Base-by-base conservation (phyloP, 805 yeast genomes). In the Candida namnaoensis region DNA sequence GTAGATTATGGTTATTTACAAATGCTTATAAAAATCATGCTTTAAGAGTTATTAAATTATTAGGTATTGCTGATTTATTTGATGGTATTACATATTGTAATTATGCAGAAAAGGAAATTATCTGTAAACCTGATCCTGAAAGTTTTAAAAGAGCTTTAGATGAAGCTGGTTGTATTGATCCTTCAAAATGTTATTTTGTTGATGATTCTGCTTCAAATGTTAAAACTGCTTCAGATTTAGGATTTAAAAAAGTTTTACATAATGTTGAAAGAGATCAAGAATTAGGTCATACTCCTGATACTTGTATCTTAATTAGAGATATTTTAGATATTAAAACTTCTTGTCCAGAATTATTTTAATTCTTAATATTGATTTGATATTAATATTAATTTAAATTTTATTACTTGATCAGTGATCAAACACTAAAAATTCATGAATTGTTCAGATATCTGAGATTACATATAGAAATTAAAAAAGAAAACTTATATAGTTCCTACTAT, bases 61-160 rank as follows among this genome's bases (percentile, higher is more conserved):
- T 91, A 38, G 97, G 96, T 2, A 60, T 91, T 27, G 97, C 91
- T n/a, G 96, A 90, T 58, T 57, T 88, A 41, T 90, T 93, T 57
- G 98, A 91, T 49, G 99, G 99, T 0, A 72, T 93, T 50, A 88
- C 97, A 1, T 91, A 68, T 62, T 93, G 99, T 64, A 95, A 93
- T 64, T 93, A 93, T 57, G 49, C 57, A 12, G 54, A 67, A 39
- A 78, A 76, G 42, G 81, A 83, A 6, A 69, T 91, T 44, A 64
- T 82, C 30, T 93, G 98, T 65, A 91, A 91, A 64, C 99, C 99
- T n/a, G 86, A 85, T 78, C 64, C 68, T 15, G 68, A 64, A 41
- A 78, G 81, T 52, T 91, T 80, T 56, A 71, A 74, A 33, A 72
- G 68, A 42, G 85, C 84, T n/a, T 69, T 87, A 62, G 44, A 54